Conservation (phyloP, 768 basidiomycete genomes). For the Rhodotorula kratochvilovae region DNA sequence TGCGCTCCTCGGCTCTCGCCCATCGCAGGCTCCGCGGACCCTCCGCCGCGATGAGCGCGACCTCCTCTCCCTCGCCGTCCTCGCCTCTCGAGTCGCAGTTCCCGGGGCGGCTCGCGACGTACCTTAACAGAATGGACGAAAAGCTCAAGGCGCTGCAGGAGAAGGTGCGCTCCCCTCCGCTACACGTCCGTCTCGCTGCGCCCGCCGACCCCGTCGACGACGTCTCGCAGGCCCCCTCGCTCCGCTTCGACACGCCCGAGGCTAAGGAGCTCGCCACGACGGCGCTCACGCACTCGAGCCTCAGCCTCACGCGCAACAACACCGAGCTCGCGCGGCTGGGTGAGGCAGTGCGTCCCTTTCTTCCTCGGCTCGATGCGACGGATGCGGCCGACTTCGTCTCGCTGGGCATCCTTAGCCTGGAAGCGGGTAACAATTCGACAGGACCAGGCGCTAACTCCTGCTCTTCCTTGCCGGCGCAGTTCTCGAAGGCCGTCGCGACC, state of each 20-base stretch:
- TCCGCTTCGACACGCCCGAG: neutral
- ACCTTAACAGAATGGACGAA: neutral
- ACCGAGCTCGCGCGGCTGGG: neutral
- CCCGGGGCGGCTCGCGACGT: too few species aligned
- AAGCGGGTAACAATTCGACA: too few species aligned
- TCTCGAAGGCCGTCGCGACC: neutral
- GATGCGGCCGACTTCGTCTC: too few species aligned
- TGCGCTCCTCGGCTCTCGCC: too few species aligned
- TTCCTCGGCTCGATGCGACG: neutral
- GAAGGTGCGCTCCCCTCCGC: neutral
- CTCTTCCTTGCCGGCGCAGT: neutral
- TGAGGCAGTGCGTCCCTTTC: neutral
- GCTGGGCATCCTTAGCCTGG: too few species aligned
- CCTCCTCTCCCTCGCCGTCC: too few species aligned
- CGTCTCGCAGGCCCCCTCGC: neutral
- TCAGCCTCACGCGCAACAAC: neutral
- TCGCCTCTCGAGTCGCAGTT: too few species aligned
- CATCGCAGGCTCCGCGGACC: too few species aligned
- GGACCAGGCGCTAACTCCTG: neutral
- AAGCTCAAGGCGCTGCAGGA: neutral
- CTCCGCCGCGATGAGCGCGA: too few species aligned
- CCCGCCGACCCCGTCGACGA: too few species aligned
- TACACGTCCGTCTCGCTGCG: neutral
- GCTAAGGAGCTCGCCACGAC: neutral
- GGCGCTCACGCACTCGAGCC: slow-evolving; percentile 1